Evolutionary conservation across 2,329 filamentous ascomycete genomes (phyloP).

Genomic region (Fusarium sp.): DNA sequence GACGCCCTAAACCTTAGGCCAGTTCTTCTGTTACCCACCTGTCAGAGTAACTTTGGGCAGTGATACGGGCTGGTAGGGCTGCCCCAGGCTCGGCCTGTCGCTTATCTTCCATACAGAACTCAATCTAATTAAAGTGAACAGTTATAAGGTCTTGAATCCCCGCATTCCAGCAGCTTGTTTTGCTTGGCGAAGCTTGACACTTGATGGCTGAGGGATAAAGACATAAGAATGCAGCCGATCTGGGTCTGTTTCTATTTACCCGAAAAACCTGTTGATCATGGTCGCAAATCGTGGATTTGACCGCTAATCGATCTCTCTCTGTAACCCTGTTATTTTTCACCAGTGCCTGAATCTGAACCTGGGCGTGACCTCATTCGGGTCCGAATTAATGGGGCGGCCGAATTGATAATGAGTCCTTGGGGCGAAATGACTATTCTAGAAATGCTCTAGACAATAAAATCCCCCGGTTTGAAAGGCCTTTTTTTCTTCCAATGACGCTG

Average conservation of each 20-base stretch:
- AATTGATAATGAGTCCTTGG: slow-evolving; percentile 3
- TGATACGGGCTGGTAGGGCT: background rate
- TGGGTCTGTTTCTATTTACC: background rate
- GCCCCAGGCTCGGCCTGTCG: background rate
- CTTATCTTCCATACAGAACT: background rate
- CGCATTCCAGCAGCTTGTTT: background rate
- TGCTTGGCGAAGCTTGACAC: slow-evolving; percentile 20
- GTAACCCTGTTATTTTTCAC: slow-evolving; percentile 12
- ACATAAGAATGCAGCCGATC: background rate
- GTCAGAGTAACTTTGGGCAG: background rate
- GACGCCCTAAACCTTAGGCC: no score
- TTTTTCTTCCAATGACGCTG: slow-evolving; percentile 14
- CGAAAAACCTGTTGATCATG: background rate
- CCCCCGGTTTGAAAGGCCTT: background rate
- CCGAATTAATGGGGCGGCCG: background rate
- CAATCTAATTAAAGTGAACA: background rate
- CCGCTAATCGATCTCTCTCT: slow-evolving; percentile 12
- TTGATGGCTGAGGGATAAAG: background rate
- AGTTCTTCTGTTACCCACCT: no score
- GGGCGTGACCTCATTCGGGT: slow-evolving; percentile 16
- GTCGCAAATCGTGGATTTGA: slow-evolving; percentile 4
- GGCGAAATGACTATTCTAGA: slow-evolving; percentile 18
- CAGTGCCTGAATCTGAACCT: slow-evolving; percentile 17
- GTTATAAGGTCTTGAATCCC: background rate
- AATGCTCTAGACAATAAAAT: slow-evolving; percentile 2